Evolutionary conservation across 2,329 filamentous ascomycete genomes (phyloP).

Genomic region (Tolypocladium album): DNA sequence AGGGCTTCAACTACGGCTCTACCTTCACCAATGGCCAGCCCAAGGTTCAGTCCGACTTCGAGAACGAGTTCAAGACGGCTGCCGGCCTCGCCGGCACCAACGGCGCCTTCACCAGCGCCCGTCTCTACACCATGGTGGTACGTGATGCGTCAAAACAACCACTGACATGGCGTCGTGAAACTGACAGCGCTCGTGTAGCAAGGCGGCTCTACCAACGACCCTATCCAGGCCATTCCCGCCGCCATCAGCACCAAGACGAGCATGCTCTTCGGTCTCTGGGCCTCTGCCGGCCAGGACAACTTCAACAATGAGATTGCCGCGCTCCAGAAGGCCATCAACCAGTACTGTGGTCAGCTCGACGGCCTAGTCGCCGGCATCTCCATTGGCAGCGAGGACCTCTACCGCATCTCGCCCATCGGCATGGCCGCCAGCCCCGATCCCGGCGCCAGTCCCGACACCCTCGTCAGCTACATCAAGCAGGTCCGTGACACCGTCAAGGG

Average conservation of each 20-base stretch:
- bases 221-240: slow-evolving; percentile 67
- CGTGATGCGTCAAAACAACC: background rate
- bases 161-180: background rate
- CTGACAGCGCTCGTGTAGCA: slow-evolving; percentile 33
- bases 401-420: slow-evolving; percentile 65
- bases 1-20: slow-evolving; percentile 67
- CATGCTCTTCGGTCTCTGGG: slow-evolving; percentile 77
- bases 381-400: slow-evolving; percentile 78
- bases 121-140: slow-evolving; percentile 61
- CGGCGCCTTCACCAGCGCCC: slow-evolving; percentile 54
- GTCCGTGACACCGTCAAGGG: slow-evolving; percentile 53
- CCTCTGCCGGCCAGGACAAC: slow-evolving; percentile 50
- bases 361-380: slow-evolving; percentile 70
- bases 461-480: slow-evolving; percentile 61
- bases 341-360: slow-evolving; percentile 57
- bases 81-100: slow-evolving; percentile 51
- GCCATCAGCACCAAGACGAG: slow-evolving; percentile 71
- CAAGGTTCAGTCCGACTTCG: slow-evolving; percentile 55
- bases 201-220: slow-evolving; percentile 50
- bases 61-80: slow-evolving; percentile 58
- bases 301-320: slow-evolving; percentile 68
- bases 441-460: slow-evolving; percentile 49
- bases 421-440: slow-evolving; percentile 31
- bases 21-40: slow-evolving; percentile 47
- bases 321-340: slow-evolving; percentile 54